phyloP scores from a whole-genome alignment of 495 filamentous ascomycete species.

The Penicillium turbatum region DNA sequence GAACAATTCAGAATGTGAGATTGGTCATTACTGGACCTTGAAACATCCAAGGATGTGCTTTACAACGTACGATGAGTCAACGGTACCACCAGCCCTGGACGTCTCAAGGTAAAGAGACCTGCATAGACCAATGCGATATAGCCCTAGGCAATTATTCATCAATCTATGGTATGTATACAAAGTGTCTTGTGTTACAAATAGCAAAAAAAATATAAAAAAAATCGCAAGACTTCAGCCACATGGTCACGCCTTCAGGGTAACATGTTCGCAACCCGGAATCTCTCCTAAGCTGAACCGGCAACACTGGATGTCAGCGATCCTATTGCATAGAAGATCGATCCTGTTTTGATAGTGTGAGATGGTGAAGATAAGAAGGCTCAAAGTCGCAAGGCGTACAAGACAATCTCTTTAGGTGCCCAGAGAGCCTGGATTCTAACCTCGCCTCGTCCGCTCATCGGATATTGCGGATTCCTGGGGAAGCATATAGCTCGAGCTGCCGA shows the following conservation, averaged over 20 bases:
- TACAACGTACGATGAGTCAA: too few relatives aligned
- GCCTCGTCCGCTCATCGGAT: constrained; percentile 42
- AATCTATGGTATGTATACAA: not conserved
- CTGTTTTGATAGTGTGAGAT: not conserved
- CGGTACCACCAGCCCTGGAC: not conserved
- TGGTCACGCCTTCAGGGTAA: not conserved
- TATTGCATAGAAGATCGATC: not conserved
- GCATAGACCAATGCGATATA: not conserved
- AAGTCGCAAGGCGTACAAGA: not conserved
- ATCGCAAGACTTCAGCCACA: not conserved
- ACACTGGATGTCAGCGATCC: not conserved
- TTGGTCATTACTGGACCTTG: not conserved
- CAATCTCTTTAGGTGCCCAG: not conserved
- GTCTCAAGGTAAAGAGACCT: not conserved
- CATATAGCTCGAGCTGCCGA: constrained; percentile 81
- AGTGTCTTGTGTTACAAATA: not conserved
- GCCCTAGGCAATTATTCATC: not conserved
- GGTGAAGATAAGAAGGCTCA: not conserved
- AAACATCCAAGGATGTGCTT: constrained; percentile 1
- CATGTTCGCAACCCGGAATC: not conserved
- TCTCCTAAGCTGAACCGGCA: not conserved
- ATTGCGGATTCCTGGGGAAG: constrained; percentile 76
- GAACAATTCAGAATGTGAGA: not conserved
- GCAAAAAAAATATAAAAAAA: too few relatives aligned
- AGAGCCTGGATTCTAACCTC: not conserved